Conservation (phyloP, 495 filamentous ascomycete species). For the Massariosphaeria phaeospora region DNA sequence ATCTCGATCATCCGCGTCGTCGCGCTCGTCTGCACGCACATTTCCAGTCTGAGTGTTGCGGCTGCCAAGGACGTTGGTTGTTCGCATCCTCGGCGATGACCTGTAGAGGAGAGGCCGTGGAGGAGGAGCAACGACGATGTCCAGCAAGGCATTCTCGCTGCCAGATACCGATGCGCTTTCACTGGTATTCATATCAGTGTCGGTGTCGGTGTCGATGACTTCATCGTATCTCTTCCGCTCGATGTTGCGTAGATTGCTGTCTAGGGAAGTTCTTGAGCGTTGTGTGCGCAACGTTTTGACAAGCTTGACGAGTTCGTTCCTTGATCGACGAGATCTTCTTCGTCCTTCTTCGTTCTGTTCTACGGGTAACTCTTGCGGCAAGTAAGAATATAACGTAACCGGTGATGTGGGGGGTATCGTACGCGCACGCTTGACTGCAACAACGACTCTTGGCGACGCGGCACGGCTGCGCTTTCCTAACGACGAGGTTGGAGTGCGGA, state of each 20-base stretch:
- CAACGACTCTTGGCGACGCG: slow-evolving; percentile 7
- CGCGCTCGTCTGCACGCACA: too few relatives aligned
- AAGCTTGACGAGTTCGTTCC: not conserved
- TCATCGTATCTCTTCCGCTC: not conserved
- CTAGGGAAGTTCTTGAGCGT: not conserved
- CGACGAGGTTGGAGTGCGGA: not conserved
- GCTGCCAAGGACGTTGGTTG: too few relatives aligned
- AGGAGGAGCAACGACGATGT: too few relatives aligned
- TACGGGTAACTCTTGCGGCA: not conserved
- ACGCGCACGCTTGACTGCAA: slow-evolving; percentile 14
- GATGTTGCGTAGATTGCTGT: not conserved
- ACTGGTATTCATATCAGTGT: not conserved
- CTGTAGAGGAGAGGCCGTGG: too few relatives aligned
- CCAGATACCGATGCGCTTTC: not conserved
- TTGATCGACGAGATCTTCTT: not conserved
- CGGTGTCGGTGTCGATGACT: not conserved
- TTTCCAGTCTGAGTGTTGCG: too few relatives aligned
- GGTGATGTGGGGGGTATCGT: not conserved
- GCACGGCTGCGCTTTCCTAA: not conserved
- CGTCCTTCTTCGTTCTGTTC: not conserved
- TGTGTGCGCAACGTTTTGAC: not conserved
- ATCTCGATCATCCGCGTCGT: slow-evolving; percentile 1
- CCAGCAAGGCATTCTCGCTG: too few relatives aligned
- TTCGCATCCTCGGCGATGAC: too few relatives aligned
- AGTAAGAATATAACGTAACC: not conserved